Conservation (phyloP, 164 flowering plant genomes). For the Dillenia suffruticosa region DNA sequence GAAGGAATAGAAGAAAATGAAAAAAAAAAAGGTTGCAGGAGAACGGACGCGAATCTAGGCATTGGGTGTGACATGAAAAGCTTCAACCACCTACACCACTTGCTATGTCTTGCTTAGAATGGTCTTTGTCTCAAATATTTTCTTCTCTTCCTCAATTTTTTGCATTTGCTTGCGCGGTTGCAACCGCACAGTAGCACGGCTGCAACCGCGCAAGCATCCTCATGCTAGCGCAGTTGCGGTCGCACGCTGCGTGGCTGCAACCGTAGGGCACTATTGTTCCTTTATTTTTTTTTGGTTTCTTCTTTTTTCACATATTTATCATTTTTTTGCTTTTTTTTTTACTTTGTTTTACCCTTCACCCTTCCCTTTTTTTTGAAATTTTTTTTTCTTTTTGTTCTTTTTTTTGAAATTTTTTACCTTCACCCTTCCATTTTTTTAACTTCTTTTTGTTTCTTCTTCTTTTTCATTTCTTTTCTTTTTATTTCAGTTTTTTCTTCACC, state of each 20-base stretch:
- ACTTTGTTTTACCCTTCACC: not conserved
- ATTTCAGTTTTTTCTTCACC: no score
- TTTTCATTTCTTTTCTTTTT: not conserved
- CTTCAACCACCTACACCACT: no score
- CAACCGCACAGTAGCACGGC: no score
- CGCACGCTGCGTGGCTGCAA: no score
- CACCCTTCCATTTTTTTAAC: not conserved
- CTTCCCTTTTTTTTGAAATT: not conserved
- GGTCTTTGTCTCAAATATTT: conserved; percentile 46
- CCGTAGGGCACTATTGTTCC: no score
- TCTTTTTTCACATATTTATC: not conserved
- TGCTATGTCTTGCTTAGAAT: no score
- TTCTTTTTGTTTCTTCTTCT: not conserved
- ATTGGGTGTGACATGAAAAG: not conserved
- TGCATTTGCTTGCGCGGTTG: no score
- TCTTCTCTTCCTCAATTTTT: conserved; percentile 1
- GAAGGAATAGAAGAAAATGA: not conserved
- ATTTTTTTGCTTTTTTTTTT: not conserved
- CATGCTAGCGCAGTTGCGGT: no score
- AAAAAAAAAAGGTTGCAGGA: not conserved
- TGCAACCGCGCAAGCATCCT: no score
- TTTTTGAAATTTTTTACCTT: not conserved
- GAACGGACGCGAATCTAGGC: not conserved
- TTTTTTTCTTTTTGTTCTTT: not conserved
- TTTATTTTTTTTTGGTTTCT: no score